phyloP scores from a whole-genome alignment of 2,329 filamentous ascomycete genomes.

The Aspergillus thermomutatus region DNA sequence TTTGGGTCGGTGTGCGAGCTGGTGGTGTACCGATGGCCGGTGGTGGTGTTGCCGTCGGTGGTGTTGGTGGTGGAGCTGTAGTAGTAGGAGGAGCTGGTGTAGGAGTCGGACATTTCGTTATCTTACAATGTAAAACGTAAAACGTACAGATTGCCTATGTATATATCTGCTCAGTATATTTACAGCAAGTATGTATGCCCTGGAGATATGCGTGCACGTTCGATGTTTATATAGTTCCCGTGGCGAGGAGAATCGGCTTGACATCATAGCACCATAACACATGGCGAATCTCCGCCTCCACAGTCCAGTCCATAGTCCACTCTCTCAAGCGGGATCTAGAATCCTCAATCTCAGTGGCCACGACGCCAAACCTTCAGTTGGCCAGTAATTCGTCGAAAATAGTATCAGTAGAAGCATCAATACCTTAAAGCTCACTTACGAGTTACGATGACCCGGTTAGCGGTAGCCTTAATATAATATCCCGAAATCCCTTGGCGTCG shows the following conservation, averaged over 20 bases:
- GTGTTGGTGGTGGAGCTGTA: slow-evolving; percentile 29
- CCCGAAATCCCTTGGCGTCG: too few species aligned
- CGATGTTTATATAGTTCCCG: background rate
- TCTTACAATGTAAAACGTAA: background rate
- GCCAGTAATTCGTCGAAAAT: too few species aligned
- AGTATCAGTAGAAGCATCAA: too few species aligned
- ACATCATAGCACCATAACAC: background rate
- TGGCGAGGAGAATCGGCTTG: background rate
- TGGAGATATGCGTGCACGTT: too few species aligned
- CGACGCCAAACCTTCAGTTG: too few species aligned
- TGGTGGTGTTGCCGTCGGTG: slow-evolving; percentile 22
- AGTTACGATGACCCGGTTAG: too few species aligned
- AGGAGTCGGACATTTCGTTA: slow-evolving; percentile 23
- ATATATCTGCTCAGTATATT: background rate
- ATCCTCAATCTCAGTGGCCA: background rate
- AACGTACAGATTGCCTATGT: too few species aligned
- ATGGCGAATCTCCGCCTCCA: background rate
- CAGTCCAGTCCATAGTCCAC: too few species aligned
- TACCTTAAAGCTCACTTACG: too few species aligned
- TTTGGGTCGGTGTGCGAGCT: slow-evolving; percentile 29
- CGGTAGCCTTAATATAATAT: too few species aligned
- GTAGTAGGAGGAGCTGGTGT: slow-evolving; percentile 32
- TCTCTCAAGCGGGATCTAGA: background rate
- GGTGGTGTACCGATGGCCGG: slow-evolving; percentile 33
- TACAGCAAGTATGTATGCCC: background rate